Base-by-base conservation (phyloP, 192 early-diverging fungal genomes). In the Phycomyces nitens region DNA sequence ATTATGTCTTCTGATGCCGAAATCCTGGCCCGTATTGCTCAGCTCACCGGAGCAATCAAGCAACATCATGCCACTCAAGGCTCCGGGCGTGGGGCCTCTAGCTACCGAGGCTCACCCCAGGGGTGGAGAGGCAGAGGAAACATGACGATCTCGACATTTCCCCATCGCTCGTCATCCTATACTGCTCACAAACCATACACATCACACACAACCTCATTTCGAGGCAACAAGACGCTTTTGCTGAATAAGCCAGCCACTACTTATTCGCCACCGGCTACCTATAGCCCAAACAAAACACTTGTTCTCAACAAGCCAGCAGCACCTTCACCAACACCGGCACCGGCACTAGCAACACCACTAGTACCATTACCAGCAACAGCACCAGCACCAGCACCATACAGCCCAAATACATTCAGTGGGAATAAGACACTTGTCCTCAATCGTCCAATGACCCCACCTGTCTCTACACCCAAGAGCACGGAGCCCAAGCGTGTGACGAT, bases 1-100 rank as follows among this genome's bases (percentile, higher is more conserved):
- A 34, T 34, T 34, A 34, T 69, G 68, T 53, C 54, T 5, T 57
- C 47, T 14, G 60, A 69, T 54, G 23, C 47, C 26, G 68, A 62
- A 26, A 44, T 69, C n/a, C 43, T 63, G 10, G 55, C 61, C 5
- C 41, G 60, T 9, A 62, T 69, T 47, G 66, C 58, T 7, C 24
- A 56, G 20, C 53, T 68, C 10, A 60, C 58, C 21, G 27, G 39
- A 47, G 66, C 66, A 12, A 56, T 62, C 23, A 23, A 62, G 24
- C 66, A 68, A 38, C 59, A 42, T 16, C 60, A 49, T 16, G 39
- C 26, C 20, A 58, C 10, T 14, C 42, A 60, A 50, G 29, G 41
- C 44, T 7, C 15, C 39, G 64, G 55, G 6, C 38, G 40, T 50
- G 40, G 34, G n/a, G 12, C 58, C 8, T 42, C 44, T 60, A 34